Percentiles rank a stretch among this genome's conserved stretches.
Evolutionary conservation across 306 rosid genomes (phyloP).

Genomic region (Hippophae rhamnoides): DNA sequence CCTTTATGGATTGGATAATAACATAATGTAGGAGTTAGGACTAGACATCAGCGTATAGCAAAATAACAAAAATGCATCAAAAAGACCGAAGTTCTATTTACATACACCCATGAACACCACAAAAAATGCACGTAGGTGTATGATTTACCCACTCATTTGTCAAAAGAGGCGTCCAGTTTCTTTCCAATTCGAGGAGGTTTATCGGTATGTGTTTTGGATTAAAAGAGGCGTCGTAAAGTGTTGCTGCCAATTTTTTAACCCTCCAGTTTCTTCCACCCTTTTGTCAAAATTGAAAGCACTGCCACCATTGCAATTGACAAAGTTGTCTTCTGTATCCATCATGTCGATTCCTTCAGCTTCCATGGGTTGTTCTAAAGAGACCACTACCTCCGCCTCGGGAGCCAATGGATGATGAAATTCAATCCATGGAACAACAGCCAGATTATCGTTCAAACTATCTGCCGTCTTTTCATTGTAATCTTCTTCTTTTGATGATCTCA

Average conservation of each 20-base stretch:
- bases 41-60: too few species aligned
- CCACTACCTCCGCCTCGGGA: constrained; percentile 9
- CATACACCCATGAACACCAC: too few species aligned
- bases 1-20: too few species aligned
- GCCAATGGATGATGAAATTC: constrained; percentile 11
- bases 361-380: constrained; percentile 5
- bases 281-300: constrained; percentile 3
- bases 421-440: constrained; percentile 44
- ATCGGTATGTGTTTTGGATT: too few species aligned
- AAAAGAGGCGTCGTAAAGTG: background rate
- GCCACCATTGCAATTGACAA: background rate
- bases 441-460: constrained; percentile 17
- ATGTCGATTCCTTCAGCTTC: constrained; percentile 26
- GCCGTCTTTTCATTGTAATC: constrained; percentile 13
- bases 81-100: too few species aligned
- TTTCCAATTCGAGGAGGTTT: too few species aligned
- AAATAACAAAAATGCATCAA: too few species aligned
- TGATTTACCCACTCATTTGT: too few species aligned
- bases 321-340: constrained; percentile 36
- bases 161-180: too few species aligned
- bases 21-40: too few species aligned
- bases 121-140: too few species aligned
- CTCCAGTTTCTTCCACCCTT: constrained; percentile 9
- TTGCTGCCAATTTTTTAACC: constrained; percentile 13
- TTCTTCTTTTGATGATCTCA: constrained; percentile 14